Evolutionary conservation across 345 rosid species (phyloP), one percentile per base, ranked within the genome.

Genomic region (Arabidopsis suecica): DNA sequence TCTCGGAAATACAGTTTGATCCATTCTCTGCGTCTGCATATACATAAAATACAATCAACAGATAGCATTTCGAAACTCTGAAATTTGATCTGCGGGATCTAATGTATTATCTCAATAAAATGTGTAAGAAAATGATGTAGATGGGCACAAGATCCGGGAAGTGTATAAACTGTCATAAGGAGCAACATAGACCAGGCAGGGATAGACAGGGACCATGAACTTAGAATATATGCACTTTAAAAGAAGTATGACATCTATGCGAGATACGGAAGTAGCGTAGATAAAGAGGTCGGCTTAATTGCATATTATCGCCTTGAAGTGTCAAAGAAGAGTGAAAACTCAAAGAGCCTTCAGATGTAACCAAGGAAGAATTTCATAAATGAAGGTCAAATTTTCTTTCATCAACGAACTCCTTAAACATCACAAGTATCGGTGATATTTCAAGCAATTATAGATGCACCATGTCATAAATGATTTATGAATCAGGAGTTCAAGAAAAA

Each of bases 11-110:
- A 72, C 59, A 60, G 69, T 5, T 72, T 53, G 78, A 61, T 51
- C 47, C 74, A 22, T 67, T 72, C 64, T 66, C 74, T 53, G 30
- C 45, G 5, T 67, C 78, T 78, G 70, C 81, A 60, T 13, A 54
- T 38, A 14, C 58, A 76, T 69, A 30, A 61, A 44, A 53, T 61
- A 32, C 7, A 30, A 25, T 14, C 11, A 51, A 22, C 12, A 6
- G 50, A 30, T 51, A 53, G 33, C 41, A 42, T 8, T 22, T 22
- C 30, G 7, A 54, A 34, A 62, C 12, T 61, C 12, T 44, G 6
- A 32, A 55, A 45, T 8, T 61, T 20, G 60, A 28, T 54, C 16
- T n/a, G 40, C 23, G 13, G 41, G 48, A 11, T 61, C 20, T 28
- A 40, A 50, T 5, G 9, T 61, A 40, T 28, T 48, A 62, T 34